Percentiles rank a stretch among this genome's conserved stretches.
These are phyloP conservation scores for Cytospora mali DNA, from an alignment of 2,329 filamentous ascomycete genomes.

Conservation along the genomic window DNA sequence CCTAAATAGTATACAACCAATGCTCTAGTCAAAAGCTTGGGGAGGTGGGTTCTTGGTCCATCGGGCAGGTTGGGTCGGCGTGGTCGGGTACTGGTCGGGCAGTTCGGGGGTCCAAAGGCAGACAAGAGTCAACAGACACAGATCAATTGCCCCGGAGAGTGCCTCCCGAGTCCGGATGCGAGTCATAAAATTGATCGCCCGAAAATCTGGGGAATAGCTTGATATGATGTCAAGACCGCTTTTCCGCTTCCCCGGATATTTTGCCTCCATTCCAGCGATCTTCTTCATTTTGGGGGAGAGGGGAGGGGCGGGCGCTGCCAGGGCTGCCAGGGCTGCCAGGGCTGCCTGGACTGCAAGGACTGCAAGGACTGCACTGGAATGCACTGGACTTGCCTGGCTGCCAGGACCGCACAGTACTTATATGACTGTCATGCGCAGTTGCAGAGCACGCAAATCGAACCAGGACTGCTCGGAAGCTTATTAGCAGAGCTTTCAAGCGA, in stretches of 20 bases:
- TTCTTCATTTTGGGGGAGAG: slow-evolving; percentile 6
- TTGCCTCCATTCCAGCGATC: slow-evolving; percentile 3
- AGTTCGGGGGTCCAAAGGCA: neutral
- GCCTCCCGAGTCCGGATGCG: neutral
- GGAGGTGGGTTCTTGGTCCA: neutral
- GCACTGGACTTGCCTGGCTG: no score
- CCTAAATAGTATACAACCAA: neutral
- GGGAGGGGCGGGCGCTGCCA: no score
- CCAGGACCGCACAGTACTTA: neutral
- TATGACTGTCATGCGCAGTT: neutral
- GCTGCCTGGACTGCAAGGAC: no score
- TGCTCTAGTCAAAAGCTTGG: slow-evolving; percentile 4
- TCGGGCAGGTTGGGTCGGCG: neutral
- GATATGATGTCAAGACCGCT: slow-evolving; percentile 16
- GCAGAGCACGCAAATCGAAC: neutral
- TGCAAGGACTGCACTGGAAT: no score
- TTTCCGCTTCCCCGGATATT: slow-evolving; percentile 8
- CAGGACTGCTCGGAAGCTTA: neutral
- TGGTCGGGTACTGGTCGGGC: neutral
- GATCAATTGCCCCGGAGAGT: neutral
- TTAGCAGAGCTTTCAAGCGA: neutral
- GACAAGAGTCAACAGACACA: neutral
- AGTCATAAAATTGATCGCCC: slow-evolving; percentile 13
- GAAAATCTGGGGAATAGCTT: slow-evolving; percentile 20
- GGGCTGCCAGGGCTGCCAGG: no score